Evolutionary conservation across 2,329 filamentous ascomycete species (phyloP).

Genomic region (Sordariomycetes sp.): DNA sequence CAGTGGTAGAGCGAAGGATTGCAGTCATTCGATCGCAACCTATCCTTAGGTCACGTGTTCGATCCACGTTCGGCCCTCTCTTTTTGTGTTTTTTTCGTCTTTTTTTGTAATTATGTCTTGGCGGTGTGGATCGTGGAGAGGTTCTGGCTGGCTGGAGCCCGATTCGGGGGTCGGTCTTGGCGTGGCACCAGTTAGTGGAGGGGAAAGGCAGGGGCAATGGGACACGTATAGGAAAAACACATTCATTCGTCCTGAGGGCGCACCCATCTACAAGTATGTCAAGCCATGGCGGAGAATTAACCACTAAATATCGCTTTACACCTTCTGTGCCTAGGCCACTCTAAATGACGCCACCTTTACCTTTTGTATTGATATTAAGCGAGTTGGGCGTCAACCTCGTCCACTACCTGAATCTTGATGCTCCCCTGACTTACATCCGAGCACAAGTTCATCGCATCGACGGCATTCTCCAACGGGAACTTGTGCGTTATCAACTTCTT

Average conservation of each 20-base stretch:
- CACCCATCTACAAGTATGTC: too few relatives aligned
- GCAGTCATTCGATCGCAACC: background rate
- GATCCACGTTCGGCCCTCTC: background rate
- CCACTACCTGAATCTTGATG: slow-evolving; percentile 22
- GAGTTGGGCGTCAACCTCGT: slow-evolving; percentile 6
- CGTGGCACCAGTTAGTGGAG: too few relatives aligned
- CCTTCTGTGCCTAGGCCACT: background rate
- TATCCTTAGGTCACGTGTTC: background rate
- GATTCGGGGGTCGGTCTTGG: too few relatives aligned
- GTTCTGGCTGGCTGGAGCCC: too few relatives aligned
- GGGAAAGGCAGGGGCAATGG: too few relatives aligned
- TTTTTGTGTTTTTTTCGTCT: background rate
- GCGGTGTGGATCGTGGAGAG: background rate
- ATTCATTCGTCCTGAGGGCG: too few relatives aligned
- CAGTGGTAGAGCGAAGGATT: background rate
- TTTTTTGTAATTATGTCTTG: background rate
- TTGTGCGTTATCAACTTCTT: slow-evolving; percentile 48
- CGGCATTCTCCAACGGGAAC: slow-evolving; percentile 46
- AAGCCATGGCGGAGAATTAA: too few relatives aligned
- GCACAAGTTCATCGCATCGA: slow-evolving; percentile 31
- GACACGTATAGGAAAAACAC: too few relatives aligned
- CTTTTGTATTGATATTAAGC: too few relatives aligned
- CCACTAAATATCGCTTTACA: too few relatives aligned
- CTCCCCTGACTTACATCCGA: slow-evolving; percentile 18
- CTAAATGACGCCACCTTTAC: too few relatives aligned